phyloP scores from a whole-genome alignment of 2,329 filamentous ascomycete genomes.

The Sphaerulina vaccinii region DNA sequence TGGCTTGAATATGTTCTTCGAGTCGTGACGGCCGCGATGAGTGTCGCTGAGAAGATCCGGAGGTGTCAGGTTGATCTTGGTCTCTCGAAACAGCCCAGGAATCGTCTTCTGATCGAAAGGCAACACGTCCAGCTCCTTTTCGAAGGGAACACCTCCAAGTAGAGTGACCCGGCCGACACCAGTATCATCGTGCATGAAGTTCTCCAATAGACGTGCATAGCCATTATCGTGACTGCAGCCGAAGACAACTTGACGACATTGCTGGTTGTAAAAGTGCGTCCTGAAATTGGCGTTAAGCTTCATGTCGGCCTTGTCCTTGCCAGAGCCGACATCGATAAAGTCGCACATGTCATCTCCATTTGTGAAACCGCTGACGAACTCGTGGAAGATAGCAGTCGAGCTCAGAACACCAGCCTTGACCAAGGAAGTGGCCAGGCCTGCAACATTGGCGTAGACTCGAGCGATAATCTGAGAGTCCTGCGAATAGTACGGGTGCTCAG shows the following conservation, averaged over 20 bases:
- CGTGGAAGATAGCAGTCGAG: conserved; percentile 48
- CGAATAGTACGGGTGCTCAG: conserved; percentile 26
- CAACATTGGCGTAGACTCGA: conserved; percentile 48
- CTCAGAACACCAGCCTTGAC: conserved; percentile 45
- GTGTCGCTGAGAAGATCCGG: conserved; percentile 29
- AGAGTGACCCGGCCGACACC: conserved; percentile 53
- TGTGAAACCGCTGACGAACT: conserved; percentile 59
- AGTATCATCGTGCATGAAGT: conserved; percentile 47
- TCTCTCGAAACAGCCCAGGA: conserved; percentile 53
- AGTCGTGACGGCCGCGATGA: conserved; percentile 31
- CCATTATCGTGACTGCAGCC: conserved; percentile 59
- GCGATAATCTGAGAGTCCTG: conserved; percentile 49
- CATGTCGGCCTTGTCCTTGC: conserved; percentile 58
- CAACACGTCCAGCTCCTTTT: conserved; percentile 51
- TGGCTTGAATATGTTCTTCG: conserved; percentile 31
- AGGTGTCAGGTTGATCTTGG: conserved; percentile 43
- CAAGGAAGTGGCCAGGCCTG: conserved; percentile 26
- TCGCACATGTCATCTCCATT: conserved; percentile 58
- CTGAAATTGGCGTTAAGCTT: conserved; percentile 60
- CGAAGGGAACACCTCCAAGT: conserved; percentile 57
- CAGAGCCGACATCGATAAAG: conserved; percentile 59
- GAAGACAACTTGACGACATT: conserved; percentile 61
- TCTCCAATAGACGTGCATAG: conserved; percentile 54
- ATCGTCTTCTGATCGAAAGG: conserved; percentile 55
- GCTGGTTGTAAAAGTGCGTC: conserved; percentile 55